Conservation (phyloP, 306 rosid species). For the Boehmeria nivea region DNA sequence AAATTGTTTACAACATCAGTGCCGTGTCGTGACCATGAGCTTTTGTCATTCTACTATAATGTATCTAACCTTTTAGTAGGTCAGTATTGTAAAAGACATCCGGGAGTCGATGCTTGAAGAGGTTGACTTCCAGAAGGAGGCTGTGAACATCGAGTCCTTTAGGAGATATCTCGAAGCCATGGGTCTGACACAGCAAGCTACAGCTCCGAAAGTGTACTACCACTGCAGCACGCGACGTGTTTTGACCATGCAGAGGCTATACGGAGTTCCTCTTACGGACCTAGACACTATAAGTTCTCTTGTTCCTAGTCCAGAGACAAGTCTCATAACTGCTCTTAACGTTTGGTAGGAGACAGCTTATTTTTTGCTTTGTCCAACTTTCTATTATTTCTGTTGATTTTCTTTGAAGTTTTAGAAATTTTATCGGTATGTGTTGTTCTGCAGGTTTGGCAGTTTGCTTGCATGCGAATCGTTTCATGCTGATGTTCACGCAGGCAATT, state of each 20-base stretch:
- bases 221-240: slow-evolving; percentile 67
- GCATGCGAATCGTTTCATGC: slow-evolving; percentile 97
- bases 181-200: slow-evolving; percentile 82
- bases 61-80: slow-evolving; percentile 47
- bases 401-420: neutral
- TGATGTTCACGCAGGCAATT: slow-evolving; percentile 94
- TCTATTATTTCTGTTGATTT: slow-evolving; percentile 18
- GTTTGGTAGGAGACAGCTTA: slow-evolving; percentile 58
- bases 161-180: slow-evolving; percentile 80
- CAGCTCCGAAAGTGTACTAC: slow-evolving; percentile 88
- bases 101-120: slow-evolving; percentile 97
- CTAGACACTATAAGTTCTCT: slow-evolving; percentile 77
- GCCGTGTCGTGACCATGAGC: too few relatives aligned
- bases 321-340: slow-evolving; percentile 88
- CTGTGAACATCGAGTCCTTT: slow-evolving; percentile 82
- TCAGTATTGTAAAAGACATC: slow-evolving; percentile 88
- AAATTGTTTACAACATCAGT: too few relatives aligned
- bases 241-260: slow-evolving; percentile 87
- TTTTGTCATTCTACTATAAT: slow-evolving; percentile 35
- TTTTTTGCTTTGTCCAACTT: neutral
- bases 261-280: slow-evolving; percentile 95
- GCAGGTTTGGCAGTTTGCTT: slow-evolving; percentile 98
- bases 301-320: slow-evolving; percentile 78
- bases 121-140: slow-evolving; percentile 96
- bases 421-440: neutral